phyloP scores from a whole-genome alignment of 2,329 filamentous ascomycete genomes.

The Penicillium sp. region DNA sequence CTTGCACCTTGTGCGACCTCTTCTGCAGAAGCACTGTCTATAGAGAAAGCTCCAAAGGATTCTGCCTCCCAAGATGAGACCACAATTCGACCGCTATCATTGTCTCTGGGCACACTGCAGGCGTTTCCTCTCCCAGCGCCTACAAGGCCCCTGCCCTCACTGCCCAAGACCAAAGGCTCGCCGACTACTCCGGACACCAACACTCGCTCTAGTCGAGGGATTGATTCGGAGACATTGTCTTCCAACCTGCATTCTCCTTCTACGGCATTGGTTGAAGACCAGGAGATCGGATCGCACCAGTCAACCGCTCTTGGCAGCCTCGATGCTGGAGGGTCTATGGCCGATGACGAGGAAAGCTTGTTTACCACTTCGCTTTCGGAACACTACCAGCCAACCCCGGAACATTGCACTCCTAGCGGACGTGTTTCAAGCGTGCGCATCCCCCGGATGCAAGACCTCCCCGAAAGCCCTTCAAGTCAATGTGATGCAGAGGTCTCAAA shows the following conservation, averaged over 20 bases:
- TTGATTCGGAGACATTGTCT: background rate
- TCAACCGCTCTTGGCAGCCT: conserved; percentile 10
- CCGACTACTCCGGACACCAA: conserved; percentile 11
- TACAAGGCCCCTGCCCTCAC: conserved; percentile 32
- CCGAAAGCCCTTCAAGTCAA: conserved; percentile 8
- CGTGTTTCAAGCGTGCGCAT: conserved; percentile 18
- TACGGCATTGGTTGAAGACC: conserved; percentile 8
- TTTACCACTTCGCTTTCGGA: conserved; percentile 7
- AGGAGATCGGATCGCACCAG: background rate
- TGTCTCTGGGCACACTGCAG: conserved; percentile 29
- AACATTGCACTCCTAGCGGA: conserved; percentile 9
- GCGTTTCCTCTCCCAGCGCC: conserved; percentile 38
- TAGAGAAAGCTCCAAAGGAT: background rate
- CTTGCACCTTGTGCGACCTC: background rate
- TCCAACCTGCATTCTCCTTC: conserved; percentile 2
- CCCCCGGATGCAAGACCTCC: conserved; percentile 13
- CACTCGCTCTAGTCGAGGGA: conserved; percentile 3
- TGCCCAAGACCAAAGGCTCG: conserved; percentile 23
- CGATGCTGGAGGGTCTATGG: conserved; percentile 1
- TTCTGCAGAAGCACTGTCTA: background rate
- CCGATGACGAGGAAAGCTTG: conserved; percentile 10
- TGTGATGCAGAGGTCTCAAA: conserved; percentile 1
- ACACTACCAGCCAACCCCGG: conserved; percentile 15
- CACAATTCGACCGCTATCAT: conserved; percentile 20
- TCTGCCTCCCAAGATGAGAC: conserved; percentile 1